These are phyloP conservation scores for Luvunga scandens DNA, from an alignment of 345 rosid species.

Conservation along the genomic window DNA sequence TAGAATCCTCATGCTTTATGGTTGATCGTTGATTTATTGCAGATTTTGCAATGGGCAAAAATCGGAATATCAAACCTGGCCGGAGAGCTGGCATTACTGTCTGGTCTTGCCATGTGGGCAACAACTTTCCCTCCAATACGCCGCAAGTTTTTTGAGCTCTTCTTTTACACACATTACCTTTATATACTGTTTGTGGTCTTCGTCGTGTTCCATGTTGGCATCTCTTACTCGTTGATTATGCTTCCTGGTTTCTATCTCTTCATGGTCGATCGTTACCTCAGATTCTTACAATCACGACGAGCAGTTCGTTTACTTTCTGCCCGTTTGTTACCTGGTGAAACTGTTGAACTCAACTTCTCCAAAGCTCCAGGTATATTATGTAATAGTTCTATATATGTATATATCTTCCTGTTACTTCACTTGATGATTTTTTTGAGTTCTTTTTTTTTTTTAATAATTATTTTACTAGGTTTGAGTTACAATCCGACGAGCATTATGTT, in stretches of 20 bases:
- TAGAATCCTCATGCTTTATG: too few relatives aligned
- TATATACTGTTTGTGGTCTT: constrained; percentile 64
- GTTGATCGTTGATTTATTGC: constrained; percentile 2
- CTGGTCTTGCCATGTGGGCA: constrained; percentile 63
- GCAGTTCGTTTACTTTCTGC: constrained; percentile 54
- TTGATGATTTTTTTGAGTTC: background rate
- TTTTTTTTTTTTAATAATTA: background rate
- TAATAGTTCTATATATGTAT: background rate
- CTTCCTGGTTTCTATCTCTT: constrained; percentile 85
- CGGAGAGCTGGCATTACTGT: constrained; percentile 61
- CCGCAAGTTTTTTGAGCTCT: constrained; percentile 66
- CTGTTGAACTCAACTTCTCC: constrained; percentile 69
- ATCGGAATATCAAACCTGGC: constrained; percentile 50
- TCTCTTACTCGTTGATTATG: constrained; percentile 47
- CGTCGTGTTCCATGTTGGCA: constrained; percentile 64
- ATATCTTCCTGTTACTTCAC: background rate
- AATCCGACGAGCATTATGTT: constrained; percentile 68
- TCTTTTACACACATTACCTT: constrained; percentile 74
- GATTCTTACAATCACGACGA: constrained; percentile 69
- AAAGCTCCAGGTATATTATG: constrained; percentile 44
- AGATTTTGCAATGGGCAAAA: constrained; percentile 54
- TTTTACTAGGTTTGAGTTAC: constrained; percentile 52
- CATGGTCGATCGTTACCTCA: constrained; percentile 64
- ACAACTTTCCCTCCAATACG: constrained; percentile 62
- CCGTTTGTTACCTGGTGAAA: constrained; percentile 57